These are phyloP conservation scores for Amanita rubescens DNA, from an alignment of 768 basidiomycete species.

Conservation along the genomic window DNA sequence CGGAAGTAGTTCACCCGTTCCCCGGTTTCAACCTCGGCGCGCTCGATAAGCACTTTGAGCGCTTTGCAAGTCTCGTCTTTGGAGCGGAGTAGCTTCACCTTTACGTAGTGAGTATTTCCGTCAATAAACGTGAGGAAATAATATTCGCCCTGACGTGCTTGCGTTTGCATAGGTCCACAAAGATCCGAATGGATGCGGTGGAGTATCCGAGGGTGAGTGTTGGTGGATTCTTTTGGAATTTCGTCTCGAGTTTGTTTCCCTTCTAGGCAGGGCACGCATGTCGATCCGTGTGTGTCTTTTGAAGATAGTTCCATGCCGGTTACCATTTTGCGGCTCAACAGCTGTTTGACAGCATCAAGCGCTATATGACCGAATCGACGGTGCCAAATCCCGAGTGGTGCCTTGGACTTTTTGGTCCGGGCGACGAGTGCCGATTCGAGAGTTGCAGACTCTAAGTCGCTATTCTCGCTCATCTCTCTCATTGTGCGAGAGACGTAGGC, in stretches of 20 bases:
- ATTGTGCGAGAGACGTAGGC: neutral
- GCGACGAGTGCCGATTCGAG: neutral
- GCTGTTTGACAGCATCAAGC: neutral
- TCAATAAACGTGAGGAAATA: constrained; percentile 35
- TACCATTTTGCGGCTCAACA: neutral
- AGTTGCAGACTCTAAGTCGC: neutral
- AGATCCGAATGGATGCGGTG: constrained; percentile 32
- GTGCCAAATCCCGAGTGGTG: neutral
- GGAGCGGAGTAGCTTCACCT: constrained; percentile 20
- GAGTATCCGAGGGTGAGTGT: constrained; percentile 20
- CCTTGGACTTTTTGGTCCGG: neutral
- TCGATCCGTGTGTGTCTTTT: constrained; percentile 5
- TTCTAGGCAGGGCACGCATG: constrained; percentile 14
- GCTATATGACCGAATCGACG: neutral
- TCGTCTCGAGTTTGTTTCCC: constrained; percentile 27
- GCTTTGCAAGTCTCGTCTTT: constrained; percentile 24
- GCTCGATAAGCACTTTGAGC: constrained; percentile 25
- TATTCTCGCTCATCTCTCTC: neutral
- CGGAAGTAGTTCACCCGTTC: constrained; percentile 24
- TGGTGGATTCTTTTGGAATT: constrained; percentile 22
- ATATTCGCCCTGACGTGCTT: constrained; percentile 17
- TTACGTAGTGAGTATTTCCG: constrained; percentile 21
- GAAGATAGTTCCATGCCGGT: constrained; percentile 15
- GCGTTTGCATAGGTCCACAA: constrained; percentile 34
- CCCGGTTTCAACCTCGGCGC: constrained; percentile 9